A percentile compares a stretch with the other conserved stretches of the same genome.
phyloP scores from a whole-genome alignment of 1,284 basidiomycete genomes.

The Cryptococcus wingfieldii region DNA sequence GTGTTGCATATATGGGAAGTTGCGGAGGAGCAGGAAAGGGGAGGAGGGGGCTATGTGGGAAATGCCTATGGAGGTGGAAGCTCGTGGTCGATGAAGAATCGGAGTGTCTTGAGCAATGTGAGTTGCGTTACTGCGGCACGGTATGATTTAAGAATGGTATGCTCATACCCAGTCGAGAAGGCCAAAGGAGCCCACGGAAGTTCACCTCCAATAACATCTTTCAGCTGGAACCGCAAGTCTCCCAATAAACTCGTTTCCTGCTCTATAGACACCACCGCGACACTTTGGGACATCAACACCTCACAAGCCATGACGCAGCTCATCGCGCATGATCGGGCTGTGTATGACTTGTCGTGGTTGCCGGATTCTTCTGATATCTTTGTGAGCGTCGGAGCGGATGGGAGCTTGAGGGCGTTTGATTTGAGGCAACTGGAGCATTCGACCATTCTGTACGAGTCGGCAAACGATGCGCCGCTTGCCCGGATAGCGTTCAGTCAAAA shows the following conservation, averaged over 20 bases:
- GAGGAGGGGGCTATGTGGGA: slow-evolving; percentile 62
- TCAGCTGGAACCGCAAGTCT: slow-evolving; percentile 89
- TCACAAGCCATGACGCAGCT: slow-evolving; percentile 93
- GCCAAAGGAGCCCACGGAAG: slow-evolving; percentile 80
- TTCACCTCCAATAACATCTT: slow-evolving; percentile 84
- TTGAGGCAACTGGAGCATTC: slow-evolving; percentile 93
- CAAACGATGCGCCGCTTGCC: slow-evolving; percentile 61
- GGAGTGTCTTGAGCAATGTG: slow-evolving; percentile 68
- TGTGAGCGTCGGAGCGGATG: slow-evolving; percentile 96
- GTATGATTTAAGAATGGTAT: not conserved
- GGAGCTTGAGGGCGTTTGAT: slow-evolving; percentile 93
- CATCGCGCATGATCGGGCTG: slow-evolving; percentile 97
- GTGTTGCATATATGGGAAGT: slow-evolving; percentile 81
- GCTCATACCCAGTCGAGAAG: slow-evolving; percentile 49
- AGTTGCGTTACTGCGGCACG: slow-evolving; percentile 40
- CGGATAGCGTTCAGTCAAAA: slow-evolving; percentile 69
- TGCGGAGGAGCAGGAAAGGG: slow-evolving; percentile 50
- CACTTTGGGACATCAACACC: slow-evolving; percentile 95
- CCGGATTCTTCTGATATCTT: slow-evolving; percentile 97
- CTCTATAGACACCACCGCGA: slow-evolving; percentile 93
- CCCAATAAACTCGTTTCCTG: slow-evolving; percentile 88
- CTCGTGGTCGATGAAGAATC: slow-evolving; percentile 47
- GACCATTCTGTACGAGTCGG: slow-evolving; percentile 96
- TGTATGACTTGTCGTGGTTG: slow-evolving; percentile 72
- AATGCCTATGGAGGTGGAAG: slow-evolving; percentile 57